These are phyloP conservation scores for Camelina hispida DNA, from an alignment of 345 rosid genomes.

Conservation along the genomic window DNA sequence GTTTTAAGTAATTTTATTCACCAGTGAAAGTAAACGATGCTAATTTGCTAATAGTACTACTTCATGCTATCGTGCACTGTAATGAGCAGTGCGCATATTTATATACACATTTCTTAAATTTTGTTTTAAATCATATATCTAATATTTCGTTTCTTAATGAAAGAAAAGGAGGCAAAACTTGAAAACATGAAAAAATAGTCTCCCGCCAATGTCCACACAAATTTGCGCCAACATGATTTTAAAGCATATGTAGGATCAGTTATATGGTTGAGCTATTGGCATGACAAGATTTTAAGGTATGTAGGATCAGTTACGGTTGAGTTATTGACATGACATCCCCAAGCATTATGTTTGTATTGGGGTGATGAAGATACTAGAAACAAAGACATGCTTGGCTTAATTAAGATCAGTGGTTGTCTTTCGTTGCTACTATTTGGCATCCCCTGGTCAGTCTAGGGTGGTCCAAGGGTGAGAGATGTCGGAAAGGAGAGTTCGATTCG, in stretches of 20 bases:
- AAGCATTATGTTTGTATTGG: too few relatives aligned
- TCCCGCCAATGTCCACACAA: slow-evolving; percentile 36
- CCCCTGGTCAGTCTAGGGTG: too few relatives aligned
- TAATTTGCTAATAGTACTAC: slow-evolving; percentile 37
- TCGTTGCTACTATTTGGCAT: too few relatives aligned
- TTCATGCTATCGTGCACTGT: slow-evolving; percentile 46
- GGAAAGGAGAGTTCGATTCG: too few relatives aligned
- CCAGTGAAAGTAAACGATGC: slow-evolving; percentile 44
- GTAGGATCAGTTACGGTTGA: too few relatives aligned
- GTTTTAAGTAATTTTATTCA: slow-evolving; percentile 30
- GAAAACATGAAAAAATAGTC: slow-evolving; percentile 19
- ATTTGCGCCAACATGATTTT: slow-evolving; percentile 5
- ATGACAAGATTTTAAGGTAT: not conserved
- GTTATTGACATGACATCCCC: too few relatives aligned
- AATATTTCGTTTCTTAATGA: not conserved
- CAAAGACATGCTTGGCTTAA: too few relatives aligned
- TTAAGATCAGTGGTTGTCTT: too few relatives aligned
- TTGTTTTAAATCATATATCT: slow-evolving; percentile 2
- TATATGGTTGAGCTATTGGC: not conserved
- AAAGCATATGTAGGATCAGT: not conserved
- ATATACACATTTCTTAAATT: not conserved
- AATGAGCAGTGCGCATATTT: slow-evolving; percentile 36
- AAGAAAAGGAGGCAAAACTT: slow-evolving; percentile 35
- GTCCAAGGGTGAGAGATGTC: too few relatives aligned
- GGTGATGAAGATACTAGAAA: too few relatives aligned